A percentile compares a stretch with the other conserved stretches of the same genome.
These are phyloP conservation scores for Chaetomium olivaceum DNA, from an alignment of 2,329 filamentous ascomycete species.

Conservation along the genomic window DNA sequence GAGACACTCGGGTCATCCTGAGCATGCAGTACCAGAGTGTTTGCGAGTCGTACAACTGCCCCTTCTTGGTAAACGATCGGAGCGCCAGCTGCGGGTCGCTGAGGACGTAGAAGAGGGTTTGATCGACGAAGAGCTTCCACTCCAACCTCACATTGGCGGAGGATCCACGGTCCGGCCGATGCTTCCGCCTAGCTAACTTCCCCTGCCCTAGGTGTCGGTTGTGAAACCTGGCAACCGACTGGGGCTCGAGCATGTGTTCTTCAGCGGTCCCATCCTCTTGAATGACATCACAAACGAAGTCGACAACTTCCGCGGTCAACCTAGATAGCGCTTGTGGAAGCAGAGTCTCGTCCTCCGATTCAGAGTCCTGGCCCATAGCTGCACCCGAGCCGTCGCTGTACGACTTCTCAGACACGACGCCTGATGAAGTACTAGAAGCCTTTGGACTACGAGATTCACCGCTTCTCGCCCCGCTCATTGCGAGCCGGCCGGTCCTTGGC, in stretches of 20 bases:
- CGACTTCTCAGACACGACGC: conserved; percentile 30
- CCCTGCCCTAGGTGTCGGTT: conserved; percentile 33
- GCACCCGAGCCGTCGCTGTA: conserved; percentile 28
- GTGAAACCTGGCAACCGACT: conserved; percentile 37
- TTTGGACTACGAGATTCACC: conserved; percentile 30
- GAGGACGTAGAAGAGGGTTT: conserved; percentile 64
- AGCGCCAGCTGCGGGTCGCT: conserved; percentile 58
- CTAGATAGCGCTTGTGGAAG: conserved; percentile 59
- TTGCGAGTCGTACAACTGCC: conserved; percentile 59
- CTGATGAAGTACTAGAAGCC: conserved; percentile 24
- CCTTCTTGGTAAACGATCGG: conserved; percentile 57
- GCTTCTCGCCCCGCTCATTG: conserved; percentile 26
- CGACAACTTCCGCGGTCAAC: conserved; percentile 57
- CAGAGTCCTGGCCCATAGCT: conserved; percentile 29
- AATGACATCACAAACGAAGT: conserved; percentile 62
- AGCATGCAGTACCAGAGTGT: conserved; percentile 65
- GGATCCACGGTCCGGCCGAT: conserved; percentile 33
- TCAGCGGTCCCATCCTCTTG: conserved; percentile 58
- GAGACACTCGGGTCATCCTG: conserved; percentile 57
- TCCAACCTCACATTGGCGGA: conserved; percentile 43
- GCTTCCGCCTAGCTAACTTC: conserved; percentile 41
- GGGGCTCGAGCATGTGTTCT: conserved; percentile 48
- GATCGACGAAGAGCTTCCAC: conserved; percentile 64
- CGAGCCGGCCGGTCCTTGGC: conserved; percentile 27
- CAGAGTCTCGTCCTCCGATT: conserved; percentile 38